Base-by-base conservation (phyloP, 306 rosid species). In the Neltuma alba region DNA sequence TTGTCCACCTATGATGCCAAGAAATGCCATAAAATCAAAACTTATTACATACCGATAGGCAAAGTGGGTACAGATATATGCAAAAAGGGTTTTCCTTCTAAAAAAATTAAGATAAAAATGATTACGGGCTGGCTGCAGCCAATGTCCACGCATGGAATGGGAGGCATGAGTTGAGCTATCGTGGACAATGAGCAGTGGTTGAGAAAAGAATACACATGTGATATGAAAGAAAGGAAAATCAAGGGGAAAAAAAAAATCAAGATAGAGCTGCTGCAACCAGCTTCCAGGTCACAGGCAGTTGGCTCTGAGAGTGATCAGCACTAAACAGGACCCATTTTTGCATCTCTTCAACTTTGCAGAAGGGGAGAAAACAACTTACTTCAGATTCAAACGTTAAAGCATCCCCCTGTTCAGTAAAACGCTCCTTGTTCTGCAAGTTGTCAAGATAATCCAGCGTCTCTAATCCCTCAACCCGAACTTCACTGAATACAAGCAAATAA, bases 361-460 rank as follows among this genome's bases (percentile, higher is more conserved):
- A 61, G 42, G 45, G 28, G 30, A 54, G 64, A 76, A 70, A 63
- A 28, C n/a, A 83, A 81, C 90, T 82, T 85, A 95, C 99, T 86
- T 93, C 98, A 40, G 97, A 89, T 82, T 95, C 98, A 90, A 95
- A 95, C 36, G 99, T 95, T 88, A 92, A 81, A 14, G 99, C 99
- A 88, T 91, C 99, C 65, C 97, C 97, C 84, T 95, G 98, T 82
- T 95, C 98, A 61, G 98, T 95, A 83, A 88, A 93, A 36, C 97
- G 97, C 77, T 83, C 92, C 92, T 84, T 87, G 83, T 85, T 83
- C 88, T 85, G 91, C 92, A 86, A 81, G 90, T 93, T 95, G 91
- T 95, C 98, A 79, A 95, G 87, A 90, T 91, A 95, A 88, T 95
- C 99, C 68, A 93, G 82, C 28, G 98, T 95, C 92, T 93, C 99